Conservation (phyloP, 1,139 yeast genomes). For the Candida tetrigidarum region DNA sequence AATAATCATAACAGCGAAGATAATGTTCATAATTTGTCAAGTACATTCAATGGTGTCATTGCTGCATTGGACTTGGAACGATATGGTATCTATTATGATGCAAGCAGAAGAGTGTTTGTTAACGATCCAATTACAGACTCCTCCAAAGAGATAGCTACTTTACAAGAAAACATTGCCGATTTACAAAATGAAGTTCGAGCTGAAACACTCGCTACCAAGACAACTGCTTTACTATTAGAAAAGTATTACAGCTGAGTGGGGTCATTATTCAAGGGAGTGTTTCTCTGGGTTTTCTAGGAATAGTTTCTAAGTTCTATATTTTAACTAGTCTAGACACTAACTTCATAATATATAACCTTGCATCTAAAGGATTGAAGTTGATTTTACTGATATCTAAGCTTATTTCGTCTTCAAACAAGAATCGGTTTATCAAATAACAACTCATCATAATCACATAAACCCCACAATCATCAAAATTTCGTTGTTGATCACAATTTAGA, state of each 20-base stretch:
- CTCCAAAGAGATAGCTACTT: slow-evolving; percentile 8
- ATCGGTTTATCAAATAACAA: slow-evolving; percentile 34
- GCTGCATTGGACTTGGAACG: slow-evolving; percentile 33
- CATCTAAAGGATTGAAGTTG: slow-evolving; percentile 35
- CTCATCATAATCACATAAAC: slow-evolving; percentile 47
- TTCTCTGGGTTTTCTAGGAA: background rate
- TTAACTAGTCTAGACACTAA: slow-evolving; percentile 16
- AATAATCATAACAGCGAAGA: slow-evolving; percentile 8
- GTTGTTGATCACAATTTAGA: slow-evolving; percentile 46
- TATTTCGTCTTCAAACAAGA: slow-evolving; percentile 23
- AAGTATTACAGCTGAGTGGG: slow-evolving; percentile 24
- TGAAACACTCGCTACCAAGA: slow-evolving; percentile 32
- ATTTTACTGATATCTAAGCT: slow-evolving; percentile 31
- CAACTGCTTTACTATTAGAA: slow-evolving; percentile 31
- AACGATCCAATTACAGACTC: slow-evolving; percentile 19
- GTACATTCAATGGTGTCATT: slow-evolving; percentile 26
- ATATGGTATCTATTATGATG: slow-evolving; percentile 31
- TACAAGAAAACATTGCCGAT: slow-evolving; percentile 22
- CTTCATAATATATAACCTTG: slow-evolving; percentile 29
- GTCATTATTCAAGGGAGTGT: too few relatives aligned
- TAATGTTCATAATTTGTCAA: slow-evolving; percentile 17
- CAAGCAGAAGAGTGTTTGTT: slow-evolving; percentile 26
- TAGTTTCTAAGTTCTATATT: background rate
- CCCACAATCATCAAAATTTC: slow-evolving; percentile 52
- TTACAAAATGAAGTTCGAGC: slow-evolving; percentile 26